Base-by-base conservation (phyloP, 2,329 filamentous ascomycete species). In the Aureobasidium sp. region DNA sequence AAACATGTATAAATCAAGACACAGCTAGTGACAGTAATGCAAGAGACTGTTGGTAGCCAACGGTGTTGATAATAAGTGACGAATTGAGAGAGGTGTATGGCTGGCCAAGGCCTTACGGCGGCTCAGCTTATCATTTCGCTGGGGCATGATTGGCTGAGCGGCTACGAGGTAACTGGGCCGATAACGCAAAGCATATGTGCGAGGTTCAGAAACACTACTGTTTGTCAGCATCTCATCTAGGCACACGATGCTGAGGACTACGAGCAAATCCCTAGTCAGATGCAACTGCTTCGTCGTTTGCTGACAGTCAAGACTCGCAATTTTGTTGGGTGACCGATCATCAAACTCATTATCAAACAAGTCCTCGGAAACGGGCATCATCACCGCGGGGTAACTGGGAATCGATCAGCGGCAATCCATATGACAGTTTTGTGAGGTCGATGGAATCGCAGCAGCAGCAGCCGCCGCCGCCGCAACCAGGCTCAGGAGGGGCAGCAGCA, bases 391-490 rank as follows among this genome's bases (percentile, higher is more conserved):
- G 55, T 48, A 59, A 12, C 43, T 56, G 32, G 29, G 26, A 6
- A 46, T 36, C 17, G 39, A 44, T 57, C 41, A 44, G 53, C 53
- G 53, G 39, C 51, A 34, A 56, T 46, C 41, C 41, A 26, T 27
- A 36, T 37, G 43, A 27, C 34, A 48, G 55, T 9, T 39, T 10
- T 48, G 55, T 43, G 29, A 48, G n/a, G 53, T 26, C 41, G n/a
- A 59, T 59, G 55, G 55, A 59, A 48, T 5, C 55, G 41, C 55
- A 47, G 43, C 55, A 59, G 43, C 55, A 59, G 41, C 53, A 46
- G 29, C 27, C 32, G 37, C 39, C 34, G 29, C 29, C 24, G 39
- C 27, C 34, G 39, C 53, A 34, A 46, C 9, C 37, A 34, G 24
- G 27, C 50, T 36, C 36, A 15, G 52, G 27, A 36, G 17, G 27